These are phyloP conservation scores for Backusella australiensis DNA, from an alignment of 192 early-diverging fungal genomes.

Conservation along the genomic window DNA sequence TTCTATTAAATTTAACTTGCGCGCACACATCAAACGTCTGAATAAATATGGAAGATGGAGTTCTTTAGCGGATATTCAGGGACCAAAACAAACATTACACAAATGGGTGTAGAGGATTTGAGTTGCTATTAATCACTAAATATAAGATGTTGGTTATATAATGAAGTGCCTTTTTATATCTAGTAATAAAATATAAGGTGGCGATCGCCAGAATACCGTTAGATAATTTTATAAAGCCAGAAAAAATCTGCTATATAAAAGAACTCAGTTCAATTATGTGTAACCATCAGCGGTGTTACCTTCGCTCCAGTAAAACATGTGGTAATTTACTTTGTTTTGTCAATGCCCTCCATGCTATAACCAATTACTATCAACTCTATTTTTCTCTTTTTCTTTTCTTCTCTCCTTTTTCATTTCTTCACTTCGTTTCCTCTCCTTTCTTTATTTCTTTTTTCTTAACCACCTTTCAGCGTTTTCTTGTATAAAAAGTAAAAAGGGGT, in stretches of 20 bases:
- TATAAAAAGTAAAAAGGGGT: neutral
- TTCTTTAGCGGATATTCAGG: neutral
- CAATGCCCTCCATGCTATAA: neutral
- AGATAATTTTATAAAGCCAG: neutral
- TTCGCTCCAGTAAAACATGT: conserved; percentile 1
- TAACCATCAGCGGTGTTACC: conserved; percentile 10
- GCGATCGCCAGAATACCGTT: neutral
- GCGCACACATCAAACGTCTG: neutral
- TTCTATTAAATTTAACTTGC: neutral
- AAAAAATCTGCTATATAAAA: neutral
- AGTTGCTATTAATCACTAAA: neutral
- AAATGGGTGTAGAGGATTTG: neutral
- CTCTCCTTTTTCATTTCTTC: neutral
- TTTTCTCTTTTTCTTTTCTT: neutral
- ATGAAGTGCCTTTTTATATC: neutral
- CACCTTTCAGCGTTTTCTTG: neutral
- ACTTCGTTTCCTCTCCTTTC: neutral
- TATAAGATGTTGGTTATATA: neutral
- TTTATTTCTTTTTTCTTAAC: neutral
- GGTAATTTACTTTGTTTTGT: conserved; percentile 14
- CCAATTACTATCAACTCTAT: conserved; percentile 9
- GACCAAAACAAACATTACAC: neutral
- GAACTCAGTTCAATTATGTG: conserved; percentile 8
- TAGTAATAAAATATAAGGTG: neutral
- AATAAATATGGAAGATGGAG: neutral